These are phyloP conservation scores for Solanum stenotomum DNA, from an alignment of 257 asterid species.

Conservation along the genomic window DNA sequence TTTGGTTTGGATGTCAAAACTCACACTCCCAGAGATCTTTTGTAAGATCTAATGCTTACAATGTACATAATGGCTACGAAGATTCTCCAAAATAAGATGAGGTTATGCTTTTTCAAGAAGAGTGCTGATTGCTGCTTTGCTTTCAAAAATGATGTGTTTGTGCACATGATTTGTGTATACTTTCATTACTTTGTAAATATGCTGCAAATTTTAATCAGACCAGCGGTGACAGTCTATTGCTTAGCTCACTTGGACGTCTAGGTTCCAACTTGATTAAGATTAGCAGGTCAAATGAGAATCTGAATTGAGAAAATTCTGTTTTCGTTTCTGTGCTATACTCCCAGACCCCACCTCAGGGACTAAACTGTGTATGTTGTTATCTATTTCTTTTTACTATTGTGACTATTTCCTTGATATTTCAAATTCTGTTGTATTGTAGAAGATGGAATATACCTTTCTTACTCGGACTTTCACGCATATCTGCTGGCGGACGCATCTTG, in stretches of 20 bases:
- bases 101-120: background rate
- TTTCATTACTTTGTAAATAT: background rate
- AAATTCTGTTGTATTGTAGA: constrained; percentile 34
- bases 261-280: background rate
- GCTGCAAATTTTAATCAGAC: background rate
- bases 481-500: constrained; percentile 74
- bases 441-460: constrained; percentile 80
- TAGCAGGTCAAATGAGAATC: background rate
- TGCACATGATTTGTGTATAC: background rate
- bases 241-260: background rate
- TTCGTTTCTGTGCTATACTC: background rate
- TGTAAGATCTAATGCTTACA: background rate
- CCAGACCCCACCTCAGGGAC: background rate
- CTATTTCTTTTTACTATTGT: background rate
- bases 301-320: background rate
- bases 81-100: background rate
- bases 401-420: background rate
- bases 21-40: background rate
- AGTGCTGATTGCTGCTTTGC: background rate
- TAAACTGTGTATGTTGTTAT: background rate
- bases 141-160: background rate
- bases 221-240: background rate
- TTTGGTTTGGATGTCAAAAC: background rate
- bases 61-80: background rate
- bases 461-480: constrained; percentile 77